Evolutionary conservation across 257 asterid species (phyloP).

Genomic region (Fraxinus americana): DNA sequence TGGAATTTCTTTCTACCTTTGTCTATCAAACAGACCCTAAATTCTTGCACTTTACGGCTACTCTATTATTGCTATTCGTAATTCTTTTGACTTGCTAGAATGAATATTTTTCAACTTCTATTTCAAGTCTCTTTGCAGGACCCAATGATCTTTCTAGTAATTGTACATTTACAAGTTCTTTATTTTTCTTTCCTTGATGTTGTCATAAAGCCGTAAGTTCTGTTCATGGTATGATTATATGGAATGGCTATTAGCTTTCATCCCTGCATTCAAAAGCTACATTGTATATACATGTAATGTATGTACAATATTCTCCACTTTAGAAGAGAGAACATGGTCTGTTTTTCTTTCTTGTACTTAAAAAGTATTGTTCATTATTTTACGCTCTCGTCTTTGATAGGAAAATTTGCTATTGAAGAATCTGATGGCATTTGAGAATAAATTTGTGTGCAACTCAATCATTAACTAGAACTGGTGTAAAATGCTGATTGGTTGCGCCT

Average conservation of each 20-base stretch:
- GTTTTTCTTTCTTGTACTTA: constrained; percentile 47
- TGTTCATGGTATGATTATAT: constrained; percentile 18
- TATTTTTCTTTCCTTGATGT: constrained; percentile 38
- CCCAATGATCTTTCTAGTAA: constrained; percentile 38
- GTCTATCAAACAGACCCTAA: too few species aligned
- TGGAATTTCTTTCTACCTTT: too few species aligned
- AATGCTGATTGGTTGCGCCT: constrained; percentile 21
- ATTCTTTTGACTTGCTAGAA: constrained; percentile 17
- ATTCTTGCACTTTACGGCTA: constrained; percentile 3
- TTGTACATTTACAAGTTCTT: constrained; percentile 37
- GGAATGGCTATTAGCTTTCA: constrained; percentile 27
- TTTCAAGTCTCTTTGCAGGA: constrained; percentile 29
- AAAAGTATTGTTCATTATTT: constrained; percentile 26
- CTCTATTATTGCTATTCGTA: neutral
- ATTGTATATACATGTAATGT: constrained; percentile 17
- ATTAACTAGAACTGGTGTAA: constrained; percentile 37
- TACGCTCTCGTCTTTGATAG: constrained; percentile 15
- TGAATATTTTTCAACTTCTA: constrained; percentile 11
- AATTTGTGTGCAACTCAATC: constrained; percentile 31
- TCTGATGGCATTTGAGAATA: constrained; percentile 33
- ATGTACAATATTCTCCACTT: constrained; percentile 38
- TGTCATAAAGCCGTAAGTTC: constrained; percentile 43
- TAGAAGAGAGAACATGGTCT: constrained; percentile 30
- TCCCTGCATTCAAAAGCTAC: constrained; percentile 16
- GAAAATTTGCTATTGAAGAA: constrained; percentile 28